Conservation (phyloP, 306 rosid species). For the Quercus berberidifolia region DNA sequence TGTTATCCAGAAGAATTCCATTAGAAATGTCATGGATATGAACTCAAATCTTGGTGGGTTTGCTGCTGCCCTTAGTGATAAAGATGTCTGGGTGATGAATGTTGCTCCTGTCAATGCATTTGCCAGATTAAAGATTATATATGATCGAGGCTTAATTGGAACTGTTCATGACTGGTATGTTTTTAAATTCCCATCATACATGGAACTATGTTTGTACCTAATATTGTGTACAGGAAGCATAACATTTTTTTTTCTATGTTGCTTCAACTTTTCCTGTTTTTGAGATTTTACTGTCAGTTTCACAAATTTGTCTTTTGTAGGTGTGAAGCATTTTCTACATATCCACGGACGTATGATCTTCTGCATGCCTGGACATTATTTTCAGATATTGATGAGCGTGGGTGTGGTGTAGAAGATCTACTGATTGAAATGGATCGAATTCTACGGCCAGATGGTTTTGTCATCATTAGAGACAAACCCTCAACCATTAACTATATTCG, state of each 20-base stretch:
- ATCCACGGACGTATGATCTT: constrained; percentile 65
- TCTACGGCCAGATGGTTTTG: constrained; percentile 55
- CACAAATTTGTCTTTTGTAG: constrained; percentile 15
- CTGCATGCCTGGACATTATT: constrained; percentile 62
- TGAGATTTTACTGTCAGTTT: not conserved
- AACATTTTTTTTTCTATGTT: not conserved
- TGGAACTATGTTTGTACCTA: not conserved
- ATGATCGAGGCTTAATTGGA: constrained; percentile 61
- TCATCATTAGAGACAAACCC: constrained; percentile 56
- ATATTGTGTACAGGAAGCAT: not conserved
- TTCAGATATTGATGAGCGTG: constrained; percentile 44
- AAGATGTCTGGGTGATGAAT: constrained; percentile 66
- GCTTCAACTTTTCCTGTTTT: not conserved
- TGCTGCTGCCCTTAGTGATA: constrained; percentile 48
- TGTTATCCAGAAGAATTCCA: constrained; percentile 34
- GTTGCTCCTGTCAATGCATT: constrained; percentile 47
- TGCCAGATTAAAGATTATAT: constrained; percentile 46
- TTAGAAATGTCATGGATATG: constrained; percentile 67
- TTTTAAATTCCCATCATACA: not conserved
- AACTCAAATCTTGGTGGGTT: constrained; percentile 65
- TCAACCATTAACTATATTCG: constrained; percentile 39
- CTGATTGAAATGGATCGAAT: constrained; percentile 64
- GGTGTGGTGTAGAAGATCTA: constrained; percentile 52
- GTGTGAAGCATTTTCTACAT: constrained; percentile 71
- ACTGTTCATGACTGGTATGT: constrained; percentile 62